Conservation (phyloP, 108 stramenopile genomes). For the Skeletonema costatum region DNA sequence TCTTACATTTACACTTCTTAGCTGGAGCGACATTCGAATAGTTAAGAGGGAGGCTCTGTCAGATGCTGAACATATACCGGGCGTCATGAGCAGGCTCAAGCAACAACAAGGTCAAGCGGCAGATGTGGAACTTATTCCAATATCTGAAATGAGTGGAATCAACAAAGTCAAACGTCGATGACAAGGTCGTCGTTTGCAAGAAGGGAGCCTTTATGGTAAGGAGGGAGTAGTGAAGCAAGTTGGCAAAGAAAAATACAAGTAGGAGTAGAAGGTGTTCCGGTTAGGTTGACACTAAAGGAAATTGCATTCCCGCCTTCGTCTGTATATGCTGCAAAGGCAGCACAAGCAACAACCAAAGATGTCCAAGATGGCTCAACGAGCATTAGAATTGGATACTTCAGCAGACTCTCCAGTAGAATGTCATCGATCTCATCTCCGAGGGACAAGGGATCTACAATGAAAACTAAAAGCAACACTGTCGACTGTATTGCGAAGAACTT, state of each 20-base stretch:
- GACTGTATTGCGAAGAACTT: constrained; percentile 84
- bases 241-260: constrained; percentile 72
- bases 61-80: constrained; percentile 75
- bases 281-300: constrained; percentile 68
- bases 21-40: constrained; percentile 87
- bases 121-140: constrained; percentile 66
- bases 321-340: neutral
- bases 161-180: constrained; percentile 59
- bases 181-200: constrained; percentile 75
- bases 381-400: constrained; percentile 40
- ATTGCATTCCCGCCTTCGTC: constrained; percentile 52
- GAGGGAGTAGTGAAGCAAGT: constrained; percentile 60
- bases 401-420: constrained; percentile 19
- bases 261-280: constrained; percentile 55
- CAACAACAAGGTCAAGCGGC: constrained; percentile 37
- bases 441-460: constrained; percentile 47
- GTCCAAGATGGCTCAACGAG: constrained; percentile 68
- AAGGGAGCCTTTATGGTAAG: constrained; percentile 58
- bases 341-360: constrained; percentile 10
- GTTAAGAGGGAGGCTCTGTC: constrained; percentile 78
- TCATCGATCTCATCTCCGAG: constrained; percentile 5
- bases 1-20: neutral
- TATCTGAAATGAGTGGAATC: constrained; percentile 65
- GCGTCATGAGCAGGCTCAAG: constrained; percentile 53
- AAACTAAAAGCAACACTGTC: constrained; percentile 83